Evolutionary conservation across 2,329 filamentous ascomycete genomes (phyloP).

Genomic region (Sclerotinia sclerotiorum): DNA sequence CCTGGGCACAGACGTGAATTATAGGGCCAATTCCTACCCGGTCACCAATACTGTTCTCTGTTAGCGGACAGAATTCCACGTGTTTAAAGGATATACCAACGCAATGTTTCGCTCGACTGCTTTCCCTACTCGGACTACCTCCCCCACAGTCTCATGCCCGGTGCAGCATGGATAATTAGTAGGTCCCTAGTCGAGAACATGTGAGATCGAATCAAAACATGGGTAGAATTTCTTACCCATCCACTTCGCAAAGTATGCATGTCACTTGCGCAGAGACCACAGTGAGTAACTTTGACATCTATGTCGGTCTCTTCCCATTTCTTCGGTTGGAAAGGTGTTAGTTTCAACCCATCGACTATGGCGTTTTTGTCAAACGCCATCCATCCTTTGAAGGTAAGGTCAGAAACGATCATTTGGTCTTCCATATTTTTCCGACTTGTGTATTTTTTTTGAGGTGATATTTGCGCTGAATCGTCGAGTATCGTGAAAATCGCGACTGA

Average conservation of each 20-base stretch:
- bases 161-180: constrained; percentile 44
- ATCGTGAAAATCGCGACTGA: background rate
- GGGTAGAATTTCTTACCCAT: constrained; percentile 27
- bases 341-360: constrained; percentile 35
- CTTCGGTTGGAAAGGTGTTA: constrained; percentile 44
- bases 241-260: constrained; percentile 36
- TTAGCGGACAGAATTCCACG: background rate
- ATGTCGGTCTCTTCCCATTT: constrained; percentile 48
- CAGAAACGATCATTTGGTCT: background rate
- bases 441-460: background rate
- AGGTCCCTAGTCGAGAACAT: constrained; percentile 37
- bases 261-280: constrained; percentile 47
- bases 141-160: constrained; percentile 52
- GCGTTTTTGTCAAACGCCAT: constrained; percentile 36
- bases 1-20: constrained; percentile 10
- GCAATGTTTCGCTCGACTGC: constrained; percentile 33
- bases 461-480: background rate
- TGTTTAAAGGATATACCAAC: background rate
- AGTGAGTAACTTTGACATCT: constrained; percentile 48
- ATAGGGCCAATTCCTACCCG: constrained; percentile 12
- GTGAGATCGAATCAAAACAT: constrained; percentile 3
- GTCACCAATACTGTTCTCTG: background rate
- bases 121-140: constrained; percentile 45
- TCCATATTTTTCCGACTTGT: background rate
- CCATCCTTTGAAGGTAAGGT: constrained; percentile 34